Evolutionary conservation across 2,329 filamentous ascomycete species (phyloP).

Genomic region (Talaromyces sp.): DNA sequence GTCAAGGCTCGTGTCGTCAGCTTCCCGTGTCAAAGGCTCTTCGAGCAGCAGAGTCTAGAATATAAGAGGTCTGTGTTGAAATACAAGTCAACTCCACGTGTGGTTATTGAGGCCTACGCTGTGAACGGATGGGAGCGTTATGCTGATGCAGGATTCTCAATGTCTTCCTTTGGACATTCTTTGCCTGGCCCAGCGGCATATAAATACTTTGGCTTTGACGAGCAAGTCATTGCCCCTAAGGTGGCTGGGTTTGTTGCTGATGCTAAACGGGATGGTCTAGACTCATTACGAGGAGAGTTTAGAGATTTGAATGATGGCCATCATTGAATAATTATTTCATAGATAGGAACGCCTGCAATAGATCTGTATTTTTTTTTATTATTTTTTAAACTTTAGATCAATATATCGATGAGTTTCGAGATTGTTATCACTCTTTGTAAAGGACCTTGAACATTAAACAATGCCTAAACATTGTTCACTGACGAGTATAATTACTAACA

Average conservation of each 20-base stretch:
- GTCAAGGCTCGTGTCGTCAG: conserved; percentile 47
- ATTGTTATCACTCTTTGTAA: not conserved
- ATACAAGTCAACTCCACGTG: conserved; percentile 38
- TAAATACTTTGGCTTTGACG: conserved; percentile 25
- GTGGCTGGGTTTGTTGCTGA: not conserved
- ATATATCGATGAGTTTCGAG: not conserved
- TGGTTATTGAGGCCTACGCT: conserved; percentile 51
- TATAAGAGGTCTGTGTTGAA: conserved; percentile 46
- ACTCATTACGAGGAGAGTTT: conserved; percentile 6
- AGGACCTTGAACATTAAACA: not conserved
- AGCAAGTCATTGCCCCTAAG: conserved; percentile 4
- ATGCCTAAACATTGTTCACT: not conserved
- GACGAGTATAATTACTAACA: not conserved
- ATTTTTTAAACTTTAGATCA: conserved; percentile 19
- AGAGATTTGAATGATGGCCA: conserved; percentile 13
- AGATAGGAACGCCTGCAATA: not conserved
- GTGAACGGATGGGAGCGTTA: conserved; percentile 54
- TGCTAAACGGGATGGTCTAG: not conserved
- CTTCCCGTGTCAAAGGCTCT: conserved; percentile 51
- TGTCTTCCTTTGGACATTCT: conserved; percentile 44
- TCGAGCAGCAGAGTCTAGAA: conserved; percentile 45
- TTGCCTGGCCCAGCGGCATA: conserved; percentile 25
- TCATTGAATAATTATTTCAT: not conserved
- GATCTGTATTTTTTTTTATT: not conserved
- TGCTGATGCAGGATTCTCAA: conserved; percentile 46